Evolutionary conservation across 768 basidiomycete species (phyloP), one percentile per base, ranked within the genome.

Genomic region (Basidioascus undulatus): DNA sequence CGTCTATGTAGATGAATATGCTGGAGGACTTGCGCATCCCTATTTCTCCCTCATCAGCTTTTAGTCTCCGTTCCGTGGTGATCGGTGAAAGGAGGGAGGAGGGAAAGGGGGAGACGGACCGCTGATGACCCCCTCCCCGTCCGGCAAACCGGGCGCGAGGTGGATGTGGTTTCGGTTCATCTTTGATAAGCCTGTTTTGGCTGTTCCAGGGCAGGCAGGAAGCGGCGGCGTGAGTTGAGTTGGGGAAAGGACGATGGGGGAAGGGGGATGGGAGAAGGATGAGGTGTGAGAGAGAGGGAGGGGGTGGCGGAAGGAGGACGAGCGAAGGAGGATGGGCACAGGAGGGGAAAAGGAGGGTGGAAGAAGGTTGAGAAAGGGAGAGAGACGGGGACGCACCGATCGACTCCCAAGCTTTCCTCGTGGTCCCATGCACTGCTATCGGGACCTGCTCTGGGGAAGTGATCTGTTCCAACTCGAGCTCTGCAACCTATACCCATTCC

Each of bases 81-180:
- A n/a, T n/a, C n/a, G n/a, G n/a, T n/a, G n/a, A n/a, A n/a, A n/a
- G n/a, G n/a, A n/a, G n/a, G n/a, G n/a, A n/a, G n/a, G n/a, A n/a
- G n/a, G n/a, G n/a, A n/a, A n/a, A n/a, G n/a, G n/a, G n/a, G n/a
- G 18, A 5, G 2, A 50, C 71, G 20, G 42, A 81, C 84, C 82
- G 47, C 80, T 84, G 39, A 76, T 68, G 36, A 80, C 72, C 5
- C 68, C 66, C 2, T 54, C 38, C 12, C 71, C 59, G 1, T 71
- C 70, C 3, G 65, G 61, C 3, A 79, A 59, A 27, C 77, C 74
- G 54, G 84, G 77, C 0, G 87, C 86, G 12, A 92, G 64, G 57
- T 98, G 89, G 30, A 96, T 77, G 52, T 94, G 86, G 52, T 86
- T 89, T 20, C 89, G 65, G 11, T 59, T 65, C 84, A 87, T 92